phyloP scores from a whole-genome alignment of 192 early-diverging fungal genomes.

The Podochytrium sp. region DNA sequence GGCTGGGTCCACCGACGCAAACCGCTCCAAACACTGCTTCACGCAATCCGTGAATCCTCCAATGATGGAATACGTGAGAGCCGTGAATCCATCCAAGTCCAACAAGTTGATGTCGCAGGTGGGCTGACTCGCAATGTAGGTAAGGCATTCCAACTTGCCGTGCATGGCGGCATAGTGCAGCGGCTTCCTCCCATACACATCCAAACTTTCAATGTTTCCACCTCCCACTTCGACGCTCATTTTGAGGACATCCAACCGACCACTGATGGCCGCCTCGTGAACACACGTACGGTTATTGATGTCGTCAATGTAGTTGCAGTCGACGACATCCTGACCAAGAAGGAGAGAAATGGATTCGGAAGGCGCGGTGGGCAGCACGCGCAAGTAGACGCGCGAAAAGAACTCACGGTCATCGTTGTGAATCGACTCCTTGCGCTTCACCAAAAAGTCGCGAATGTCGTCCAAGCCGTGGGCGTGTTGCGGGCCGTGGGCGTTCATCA shows the following conservation, averaged over 20 bases:
- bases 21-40: slow-evolving; percentile 65
- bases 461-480: slow-evolving; percentile 1
- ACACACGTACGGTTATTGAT: slow-evolving; percentile 89
- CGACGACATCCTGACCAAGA: slow-evolving; percentile 67
- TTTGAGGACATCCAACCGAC: slow-evolving; percentile 70
- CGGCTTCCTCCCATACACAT: slow-evolving; percentile 88
- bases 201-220: slow-evolving; percentile 51
- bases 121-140: slow-evolving; percentile 38
- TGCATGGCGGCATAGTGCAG: slow-evolving; percentile 96
- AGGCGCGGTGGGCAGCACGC: slow-evolving; percentile 61
- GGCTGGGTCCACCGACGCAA: slow-evolving; percentile 64
- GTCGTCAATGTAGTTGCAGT: slow-evolving; percentile 86
- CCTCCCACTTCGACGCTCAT: slow-evolving; percentile 50
- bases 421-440: slow-evolving; percentile 1
- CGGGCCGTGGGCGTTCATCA: slow-evolving; percentile 2
- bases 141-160: slow-evolving; percentile 64
- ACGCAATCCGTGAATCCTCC: slow-evolving; percentile 81
- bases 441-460: slow-evolving; percentile 36
- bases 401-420: slow-evolving; percentile 52
- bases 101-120: slow-evolving; percentile 55
- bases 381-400: slow-evolving; percentile 76
- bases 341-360: slow-evolving; percentile 57
- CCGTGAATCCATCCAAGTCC: slow-evolving; percentile 91
- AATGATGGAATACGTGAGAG: slow-evolving; percentile 85
- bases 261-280: slow-evolving; percentile 88